These are phyloP conservation scores for Myxozyma melibiosi DNA, from an alignment of 805 yeast species.

Conservation along the genomic window DNA sequence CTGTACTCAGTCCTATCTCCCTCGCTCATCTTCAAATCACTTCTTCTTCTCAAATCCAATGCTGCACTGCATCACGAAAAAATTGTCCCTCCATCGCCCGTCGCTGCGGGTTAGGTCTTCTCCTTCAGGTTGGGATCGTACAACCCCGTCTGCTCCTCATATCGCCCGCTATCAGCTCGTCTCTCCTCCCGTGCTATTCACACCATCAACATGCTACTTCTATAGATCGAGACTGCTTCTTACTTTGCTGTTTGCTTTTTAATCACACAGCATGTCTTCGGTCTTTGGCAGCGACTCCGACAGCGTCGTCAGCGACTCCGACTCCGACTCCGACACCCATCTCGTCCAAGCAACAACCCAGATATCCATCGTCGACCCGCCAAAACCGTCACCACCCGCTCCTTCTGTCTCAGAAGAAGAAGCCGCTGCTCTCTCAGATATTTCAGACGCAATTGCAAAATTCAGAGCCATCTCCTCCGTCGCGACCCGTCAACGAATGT, in stretches of 20 bases:
- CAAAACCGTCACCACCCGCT: neutral
- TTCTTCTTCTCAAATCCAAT: neutral
- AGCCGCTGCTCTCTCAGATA: neutral
- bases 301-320: too few relatives aligned
- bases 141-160: too few relatives aligned
- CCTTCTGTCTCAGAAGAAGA: neutral
- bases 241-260: too few relatives aligned
- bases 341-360: neutral
- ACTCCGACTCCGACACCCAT: too few relatives aligned
- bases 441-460: constrained; percentile 13
- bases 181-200: too few relatives aligned
- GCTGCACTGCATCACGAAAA: neutral
- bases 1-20: neutral
- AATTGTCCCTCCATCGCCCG: neutral
- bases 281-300: too few relatives aligned
- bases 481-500: constrained; percentile 26
- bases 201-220: too few relatives aligned
- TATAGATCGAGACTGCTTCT: too few relatives aligned
- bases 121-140: too few relatives aligned
- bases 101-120: constrained; percentile 9
- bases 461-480: constrained; percentile 15
- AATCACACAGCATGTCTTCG: too few relatives aligned
- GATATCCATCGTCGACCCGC: neutral
- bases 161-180: too few relatives aligned
- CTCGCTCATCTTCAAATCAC: neutral